Conservation (phyloP, 768 basidiomycete genomes). For the Amylocystis lapponica region DNA sequence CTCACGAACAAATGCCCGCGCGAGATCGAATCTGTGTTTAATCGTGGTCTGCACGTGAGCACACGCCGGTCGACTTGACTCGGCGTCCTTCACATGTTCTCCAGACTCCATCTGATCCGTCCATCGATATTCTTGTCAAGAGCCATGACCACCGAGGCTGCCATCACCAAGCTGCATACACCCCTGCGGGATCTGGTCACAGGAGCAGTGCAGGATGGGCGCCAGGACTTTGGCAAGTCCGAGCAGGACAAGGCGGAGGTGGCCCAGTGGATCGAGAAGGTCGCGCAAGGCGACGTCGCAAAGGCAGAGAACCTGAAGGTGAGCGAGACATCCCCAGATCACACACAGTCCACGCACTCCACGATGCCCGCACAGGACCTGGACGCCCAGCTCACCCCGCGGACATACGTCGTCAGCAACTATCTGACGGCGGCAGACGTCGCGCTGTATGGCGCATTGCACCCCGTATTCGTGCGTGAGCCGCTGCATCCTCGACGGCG, state of each 20-base stretch:
- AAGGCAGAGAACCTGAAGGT: slow-evolving; percentile 49
- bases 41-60: background rate
- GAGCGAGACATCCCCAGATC: slow-evolving; percentile 6
- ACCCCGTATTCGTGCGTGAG: slow-evolving; percentile 74
- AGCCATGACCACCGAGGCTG: slow-evolving; percentile 22
- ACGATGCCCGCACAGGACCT: slow-evolving; percentile 45
- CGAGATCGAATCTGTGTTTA: too few relatives aligned
- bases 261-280: slow-evolving; percentile 63
- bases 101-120: background rate
- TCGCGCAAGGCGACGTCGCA: slow-evolving; percentile 42
- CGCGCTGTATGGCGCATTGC: slow-evolving; percentile 84
- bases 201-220: slow-evolving; percentile 35
- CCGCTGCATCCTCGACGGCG: background rate
- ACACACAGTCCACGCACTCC: background rate
- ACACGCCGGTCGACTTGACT: background rate
- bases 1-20: too few relatives aligned
- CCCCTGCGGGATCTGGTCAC: slow-evolving; percentile 46
- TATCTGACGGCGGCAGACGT: slow-evolving; percentile 87
- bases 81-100: background rate
- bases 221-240: slow-evolving; percentile 42
- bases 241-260: slow-evolving; percentile 64
- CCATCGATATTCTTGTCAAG: slow-evolving; percentile 10
- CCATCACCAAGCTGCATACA: slow-evolving; percentile 20
- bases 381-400: slow-evolving; percentile 61
- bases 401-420: slow-evolving; percentile 83